Evolutionary conservation across 768 basidiomycete species (phyloP).

Genomic region (Kwoniella sp.): DNA sequence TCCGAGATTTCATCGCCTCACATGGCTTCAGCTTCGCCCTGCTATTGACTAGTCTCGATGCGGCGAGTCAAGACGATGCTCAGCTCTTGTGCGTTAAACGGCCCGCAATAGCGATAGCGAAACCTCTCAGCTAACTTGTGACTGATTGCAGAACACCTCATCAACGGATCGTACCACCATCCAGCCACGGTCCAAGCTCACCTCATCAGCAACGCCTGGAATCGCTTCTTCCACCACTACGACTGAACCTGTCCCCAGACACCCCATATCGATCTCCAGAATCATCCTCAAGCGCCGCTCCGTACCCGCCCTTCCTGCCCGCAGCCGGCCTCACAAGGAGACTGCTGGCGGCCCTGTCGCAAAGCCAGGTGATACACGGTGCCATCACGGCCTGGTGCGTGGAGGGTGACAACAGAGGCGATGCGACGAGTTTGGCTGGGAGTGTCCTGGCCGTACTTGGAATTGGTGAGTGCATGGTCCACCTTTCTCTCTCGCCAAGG

Average conservation of each 20-base stretch:
- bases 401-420: conserved; percentile 75
- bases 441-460: conserved; percentile 15
- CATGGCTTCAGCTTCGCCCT: conserved; percentile 58
- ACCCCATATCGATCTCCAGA: conserved; percentile 14
- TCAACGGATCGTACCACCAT: conserved; percentile 54
- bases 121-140: not conserved
- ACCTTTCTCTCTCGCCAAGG: not conserved
- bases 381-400: conserved; percentile 69
- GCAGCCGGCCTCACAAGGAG: conserved; percentile 70
- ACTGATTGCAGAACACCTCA: conserved; percentile 27
- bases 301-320: conserved; percentile 66
- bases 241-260: conserved; percentile 11
- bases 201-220: conserved; percentile 52
- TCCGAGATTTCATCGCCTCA: conserved; percentile 59
- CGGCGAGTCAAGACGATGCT: conserved; percentile 65
- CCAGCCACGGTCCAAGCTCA: conserved; percentile 54
- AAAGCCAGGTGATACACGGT: conserved; percentile 53
- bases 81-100: conserved; percentile 66
- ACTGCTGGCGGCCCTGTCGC: conserved; percentile 60
- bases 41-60: conserved; percentile 71
- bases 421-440: conserved; percentile 54
- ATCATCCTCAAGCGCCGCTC: conserved; percentile 9
- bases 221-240: conserved; percentile 43
- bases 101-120: not conserved
- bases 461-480: conserved; percentile 16